phyloP scores from a whole-genome alignment of 2,329 filamentous ascomycete species.

The Dactylellina haptotyla region DNA sequence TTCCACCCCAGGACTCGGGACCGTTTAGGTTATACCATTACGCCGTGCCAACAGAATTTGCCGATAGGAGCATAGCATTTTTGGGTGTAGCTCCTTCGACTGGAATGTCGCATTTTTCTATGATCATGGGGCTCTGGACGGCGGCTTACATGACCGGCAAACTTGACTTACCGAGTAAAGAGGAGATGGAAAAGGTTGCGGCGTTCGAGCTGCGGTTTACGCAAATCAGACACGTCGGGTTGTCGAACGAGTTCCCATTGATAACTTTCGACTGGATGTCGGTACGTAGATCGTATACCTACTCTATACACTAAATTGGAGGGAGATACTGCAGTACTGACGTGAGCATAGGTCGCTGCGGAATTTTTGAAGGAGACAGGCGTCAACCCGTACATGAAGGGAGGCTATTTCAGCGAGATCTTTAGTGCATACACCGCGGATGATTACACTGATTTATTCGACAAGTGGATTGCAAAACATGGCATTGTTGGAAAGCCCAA shows the following conservation, averaged over 20 bases:
- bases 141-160: slow-evolving; percentile 40
- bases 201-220: slow-evolving; percentile 47
- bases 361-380: slow-evolving; percentile 34
- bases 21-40: slow-evolving; percentile 51
- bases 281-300: slow-evolving; percentile 22
- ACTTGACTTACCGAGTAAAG: slow-evolving; percentile 40
- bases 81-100: slow-evolving; percentile 40
- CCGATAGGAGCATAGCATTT: slow-evolving; percentile 46
- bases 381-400: slow-evolving; percentile 48
- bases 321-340: not conserved
- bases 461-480: slow-evolving; percentile 42
- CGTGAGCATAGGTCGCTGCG: slow-evolving; percentile 32
- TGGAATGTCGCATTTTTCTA: slow-evolving; percentile 23
- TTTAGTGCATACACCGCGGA: slow-evolving; percentile 38
- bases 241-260: slow-evolving; percentile 47
- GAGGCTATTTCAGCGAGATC: slow-evolving; percentile 42
- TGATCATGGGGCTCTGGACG: slow-evolving; percentile 36
- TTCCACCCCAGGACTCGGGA: slow-evolving; percentile 47
- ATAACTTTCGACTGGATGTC: slow-evolving; percentile 49
- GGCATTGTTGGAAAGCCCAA: slow-evolving; percentile 27
- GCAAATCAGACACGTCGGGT: slow-evolving; percentile 45
- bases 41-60: slow-evolving; percentile 42
- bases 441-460: slow-evolving; percentile 27
- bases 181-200: slow-evolving; percentile 40
- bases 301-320: not conserved